phyloP scores from a whole-genome alignment of 2,329 filamentous ascomycete genomes.

The Botrytis byssoidea region DNA sequence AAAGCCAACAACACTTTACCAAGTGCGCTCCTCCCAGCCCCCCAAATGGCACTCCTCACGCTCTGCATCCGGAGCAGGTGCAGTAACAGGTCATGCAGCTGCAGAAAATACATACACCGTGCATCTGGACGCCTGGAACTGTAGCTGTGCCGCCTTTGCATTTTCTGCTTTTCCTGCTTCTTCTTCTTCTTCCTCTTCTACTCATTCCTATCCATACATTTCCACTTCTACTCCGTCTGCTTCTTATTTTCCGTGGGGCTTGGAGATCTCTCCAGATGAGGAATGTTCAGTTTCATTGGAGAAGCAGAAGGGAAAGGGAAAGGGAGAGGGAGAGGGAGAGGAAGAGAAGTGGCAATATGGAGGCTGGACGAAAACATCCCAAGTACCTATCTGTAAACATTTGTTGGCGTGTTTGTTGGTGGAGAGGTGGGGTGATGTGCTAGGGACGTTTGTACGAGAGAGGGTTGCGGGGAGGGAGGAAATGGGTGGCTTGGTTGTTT shows the following conservation, averaged over 20 bases:
- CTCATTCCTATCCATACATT: too few relatives aligned
- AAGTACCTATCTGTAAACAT: conserved; percentile 75
- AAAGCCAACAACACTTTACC: conserved; percentile 24
- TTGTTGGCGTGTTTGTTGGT: conserved; percentile 78
- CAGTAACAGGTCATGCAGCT: conserved; percentile 26
- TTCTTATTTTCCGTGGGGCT: neutral
- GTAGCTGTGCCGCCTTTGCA: conserved; percentile 81
- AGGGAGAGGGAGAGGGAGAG: conserved; percentile 5
- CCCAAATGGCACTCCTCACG: conserved; percentile 35
- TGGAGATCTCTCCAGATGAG: neutral
- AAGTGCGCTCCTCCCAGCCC: conserved; percentile 36
- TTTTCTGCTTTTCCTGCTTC: conserved; percentile 62
- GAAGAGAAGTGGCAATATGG: conserved; percentile 46
- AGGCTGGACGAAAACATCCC: conserved; percentile 43
- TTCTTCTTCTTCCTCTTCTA: neutral
- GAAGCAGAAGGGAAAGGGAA: neutral
- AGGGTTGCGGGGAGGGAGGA: conserved; percentile 60
- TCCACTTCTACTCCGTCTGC: neutral
- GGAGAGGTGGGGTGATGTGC: conserved; percentile 59
- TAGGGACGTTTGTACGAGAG: conserved; percentile 57
- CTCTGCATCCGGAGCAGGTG: conserved; percentile 27
- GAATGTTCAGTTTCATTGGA: too few relatives aligned
- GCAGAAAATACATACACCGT: conserved; percentile 61
- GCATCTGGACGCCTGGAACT: conserved; percentile 76
- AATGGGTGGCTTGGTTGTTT: conserved; percentile 64